Base-by-base conservation (phyloP, 2,329 filamentous ascomycete species). In the Fusarium pseudograminearum region DNA sequence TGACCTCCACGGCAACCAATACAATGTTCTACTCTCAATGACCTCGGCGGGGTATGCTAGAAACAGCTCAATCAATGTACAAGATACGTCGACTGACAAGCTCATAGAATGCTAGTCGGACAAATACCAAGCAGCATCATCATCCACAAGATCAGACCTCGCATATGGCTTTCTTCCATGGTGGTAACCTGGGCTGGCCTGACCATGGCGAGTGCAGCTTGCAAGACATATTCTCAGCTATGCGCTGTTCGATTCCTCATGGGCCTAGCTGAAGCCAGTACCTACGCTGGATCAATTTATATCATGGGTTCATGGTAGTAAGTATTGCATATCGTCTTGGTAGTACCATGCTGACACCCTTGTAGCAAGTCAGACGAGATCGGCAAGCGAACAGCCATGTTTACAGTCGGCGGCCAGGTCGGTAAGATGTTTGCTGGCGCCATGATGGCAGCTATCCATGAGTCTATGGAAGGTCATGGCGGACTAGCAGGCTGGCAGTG, bases 371-470 rank as follows among this genome's bases (percentile, higher is more conserved):
- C 81, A 0, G 78, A 81, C 7, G 87, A 89, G 61, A 83, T 90
- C 0, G 86, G 86, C 0, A 90, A 89, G 62, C 81, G 88, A 0
- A 85, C 83, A 1, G 87, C 85, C 20, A 84, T 89, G 38, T 90
- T 89, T 73, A 88, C 85, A 3, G 82, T 85, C 1, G 85, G 84
- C 6, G 87, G 86, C 0, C 81, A 88, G 4, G 83, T 85, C 0
- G 87, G 87, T 0, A 86, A 82, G 0, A 86, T 89, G 83, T 87
- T 89, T 47, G 83, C 83, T 0, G 87, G 87, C 0, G 87, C 87
- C 62, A 83, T 89, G 66, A 86, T 88, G 73, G 84, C 84, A 1
- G 84, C 83, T 0, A 75, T 75, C 1, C 72, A 75, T 6, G 41
- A 73, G 6, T 61, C 63, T 0, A 73, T 77, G 59, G 70, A 85